A percentile compares a stretch with the other conserved stretches of the same genome.
Evolutionary conservation across 306 rosid genomes (phyloP).

Genomic region (Canavalia gladiata): DNA sequence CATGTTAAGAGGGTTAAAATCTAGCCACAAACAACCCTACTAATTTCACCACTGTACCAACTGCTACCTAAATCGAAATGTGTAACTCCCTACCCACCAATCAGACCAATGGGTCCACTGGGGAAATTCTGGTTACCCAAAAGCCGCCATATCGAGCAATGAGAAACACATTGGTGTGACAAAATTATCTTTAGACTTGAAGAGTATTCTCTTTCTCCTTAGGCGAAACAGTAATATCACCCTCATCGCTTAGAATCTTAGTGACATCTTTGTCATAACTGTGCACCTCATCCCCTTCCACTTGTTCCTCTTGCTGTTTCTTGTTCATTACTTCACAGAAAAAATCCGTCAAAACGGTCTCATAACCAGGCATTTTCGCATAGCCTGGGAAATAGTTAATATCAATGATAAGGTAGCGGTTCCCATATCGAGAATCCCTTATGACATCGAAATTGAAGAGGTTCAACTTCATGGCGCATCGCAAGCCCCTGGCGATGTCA

Average conservation of each 20-base stretch:
- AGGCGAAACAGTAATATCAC: slow-evolving; percentile 45
- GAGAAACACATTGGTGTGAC: slow-evolving; percentile 29
- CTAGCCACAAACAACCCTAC: slow-evolving; percentile 66
- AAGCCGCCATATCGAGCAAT: slow-evolving; percentile 34
- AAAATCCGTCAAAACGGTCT: slow-evolving; percentile 80
- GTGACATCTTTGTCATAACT: slow-evolving; percentile 16
- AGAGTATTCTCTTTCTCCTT: slow-evolving; percentile 55
- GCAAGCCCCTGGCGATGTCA: slow-evolving; percentile 75
- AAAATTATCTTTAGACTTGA: slow-evolving; percentile 44
- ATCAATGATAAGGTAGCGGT: slow-evolving; percentile 88
- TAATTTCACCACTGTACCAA: slow-evolving; percentile 65
- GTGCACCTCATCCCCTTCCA: slow-evolving; percentile 40
- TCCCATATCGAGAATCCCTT: slow-evolving; percentile 74
- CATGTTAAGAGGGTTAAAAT: slow-evolving; percentile 69
- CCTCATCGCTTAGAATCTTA: slow-evolving; percentile 34
- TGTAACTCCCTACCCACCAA: slow-evolving; percentile 51
- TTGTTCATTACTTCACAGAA: slow-evolving; percentile 69
- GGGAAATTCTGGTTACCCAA: slow-evolving; percentile 53
- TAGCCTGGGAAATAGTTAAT: slow-evolving; percentile 97
- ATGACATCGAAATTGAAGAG: slow-evolving; percentile 91
- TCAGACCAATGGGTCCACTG: slow-evolving; percentile 49
- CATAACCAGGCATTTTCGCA: slow-evolving; percentile 96
- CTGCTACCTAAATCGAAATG: slow-evolving; percentile 59
- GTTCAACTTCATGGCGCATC: slow-evolving; percentile 67
- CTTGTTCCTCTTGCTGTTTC: slow-evolving; percentile 48